Evolutionary conservation across 2,329 filamentous ascomycete genomes (phyloP), one percentile per base, ranked within the genome.

Genomic region (Paramyrothecium roridum): DNA sequence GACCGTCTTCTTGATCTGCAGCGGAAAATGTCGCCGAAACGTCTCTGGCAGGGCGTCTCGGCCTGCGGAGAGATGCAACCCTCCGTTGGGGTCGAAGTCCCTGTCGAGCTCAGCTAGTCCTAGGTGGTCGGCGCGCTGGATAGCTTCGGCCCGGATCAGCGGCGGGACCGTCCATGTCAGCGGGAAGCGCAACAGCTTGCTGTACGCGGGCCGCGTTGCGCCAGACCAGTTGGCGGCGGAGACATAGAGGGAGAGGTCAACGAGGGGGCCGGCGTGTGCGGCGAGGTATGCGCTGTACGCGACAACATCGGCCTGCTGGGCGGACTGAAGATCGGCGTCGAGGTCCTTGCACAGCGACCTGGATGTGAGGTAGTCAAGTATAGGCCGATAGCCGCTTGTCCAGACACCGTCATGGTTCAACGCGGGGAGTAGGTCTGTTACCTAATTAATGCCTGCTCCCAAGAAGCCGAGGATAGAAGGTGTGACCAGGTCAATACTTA

Each of bases 181-280:
- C 19, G 95, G 92, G 79, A 95, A 96, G 45, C 89, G 84, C 43
- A 98, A 83, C 55, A 97, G 82, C 7, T 79, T 76, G 61, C 87
- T 91, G 74, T 92, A 96, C 40, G 91, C 88, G 2, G 91, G 90
- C 17, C 91, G 86, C 3, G 92, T 96, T 50, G 82, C 76, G 47
- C 81, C 77, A 54, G 86, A 80, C 82, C 95, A 99, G 76, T 98
- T 97, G 60, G 91, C 85, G 55, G 88, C 90, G 33, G 92, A 95
- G 59, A 95, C 89, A 71, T 96, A 98, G 63, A 98, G 87, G 52
- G 87, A 93, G 55, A 97, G 85, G 64, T 96, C 90, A 64, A 97
- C 71, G 57, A 98, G 83, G 33, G 88, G 85, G 51, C 87, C 85
- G n/a, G 88, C 90, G 56, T 88, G 86, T 23, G 86, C 83, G 68